phyloP scores from a whole-genome alignment of 192 early-diverging fungal genomes.

The Spinellus fusiger region DNA sequence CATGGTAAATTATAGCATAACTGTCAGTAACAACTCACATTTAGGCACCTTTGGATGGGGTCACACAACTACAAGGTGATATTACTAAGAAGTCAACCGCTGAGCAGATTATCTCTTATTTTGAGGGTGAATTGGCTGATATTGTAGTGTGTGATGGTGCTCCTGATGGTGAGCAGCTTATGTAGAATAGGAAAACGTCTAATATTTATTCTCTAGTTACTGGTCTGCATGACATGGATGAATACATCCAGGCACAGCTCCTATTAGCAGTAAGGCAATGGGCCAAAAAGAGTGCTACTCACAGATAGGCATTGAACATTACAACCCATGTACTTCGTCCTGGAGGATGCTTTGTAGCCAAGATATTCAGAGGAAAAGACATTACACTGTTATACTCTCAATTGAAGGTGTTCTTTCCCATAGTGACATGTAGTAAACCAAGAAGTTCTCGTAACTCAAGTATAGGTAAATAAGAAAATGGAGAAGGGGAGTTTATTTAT shows the following conservation, averaged over 20 bases:
- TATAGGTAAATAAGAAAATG: constrained; percentile 43
- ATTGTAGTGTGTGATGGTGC: constrained; percentile 96
- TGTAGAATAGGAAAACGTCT: background rate
- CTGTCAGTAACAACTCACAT: background rate
- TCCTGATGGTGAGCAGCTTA: constrained; percentile 64
- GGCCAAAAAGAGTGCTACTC: background rate
- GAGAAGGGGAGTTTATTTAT: background rate
- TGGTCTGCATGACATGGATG: constrained; percentile 97
- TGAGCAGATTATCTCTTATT: constrained; percentile 82
- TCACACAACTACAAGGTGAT: constrained; percentile 96
- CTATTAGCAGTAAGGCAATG: constrained; percentile 58
- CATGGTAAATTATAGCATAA: constrained; percentile 55
- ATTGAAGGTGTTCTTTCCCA: constrained; percentile 86
- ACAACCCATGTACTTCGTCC: constrained; percentile 86
- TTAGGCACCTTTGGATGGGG: constrained; percentile 83
- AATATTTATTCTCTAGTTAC: constrained; percentile 59
- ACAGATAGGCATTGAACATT: constrained; percentile 78
- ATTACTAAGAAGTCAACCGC: constrained; percentile 94
- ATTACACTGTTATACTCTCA: constrained; percentile 87
- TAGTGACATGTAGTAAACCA: constrained; percentile 89
- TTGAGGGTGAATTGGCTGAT: constrained; percentile 85
- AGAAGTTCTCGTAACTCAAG: constrained; percentile 89
- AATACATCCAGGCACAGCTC: constrained; percentile 97
- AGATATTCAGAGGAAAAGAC: constrained; percentile 96
- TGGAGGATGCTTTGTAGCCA: constrained; percentile 95